A percentile compares a stretch with the other conserved stretches of the same genome.
Evolutionary conservation across 2,329 filamentous ascomycete genomes (phyloP).

Genomic region (Pleochaeta shiraiana): DNA sequence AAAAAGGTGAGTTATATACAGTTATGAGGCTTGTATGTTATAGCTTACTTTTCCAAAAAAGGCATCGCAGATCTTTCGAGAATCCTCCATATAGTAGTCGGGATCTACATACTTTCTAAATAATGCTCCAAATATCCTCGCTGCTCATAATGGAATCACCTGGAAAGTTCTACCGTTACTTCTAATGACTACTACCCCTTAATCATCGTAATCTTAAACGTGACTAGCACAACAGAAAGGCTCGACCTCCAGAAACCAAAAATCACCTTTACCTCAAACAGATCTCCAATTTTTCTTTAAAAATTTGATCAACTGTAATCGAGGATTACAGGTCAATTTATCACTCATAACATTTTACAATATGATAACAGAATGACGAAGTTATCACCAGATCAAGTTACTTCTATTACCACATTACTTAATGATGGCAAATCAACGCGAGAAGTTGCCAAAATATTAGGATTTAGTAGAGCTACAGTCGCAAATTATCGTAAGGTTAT

Average conservation of each 20-base stretch:
- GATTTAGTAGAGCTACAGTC: neutral
- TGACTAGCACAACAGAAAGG: too few relatives aligned
- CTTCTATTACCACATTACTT: neutral
- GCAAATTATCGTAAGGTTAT: neutral
- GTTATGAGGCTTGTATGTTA: too few relatives aligned
- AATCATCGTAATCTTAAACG: too few relatives aligned
- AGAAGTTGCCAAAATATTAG: neutral
- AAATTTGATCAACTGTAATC: constrained; percentile 3
- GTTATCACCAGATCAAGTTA: neutral
- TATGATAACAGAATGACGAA: neutral
- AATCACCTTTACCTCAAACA: neutral
- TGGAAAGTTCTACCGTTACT: too few relatives aligned
- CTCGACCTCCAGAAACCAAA: neutral
- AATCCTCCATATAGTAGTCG: too few relatives aligned
- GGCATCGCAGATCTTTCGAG: too few relatives aligned
- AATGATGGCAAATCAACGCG: neutral
- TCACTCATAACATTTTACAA: neutral
- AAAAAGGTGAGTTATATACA: too few relatives aligned
- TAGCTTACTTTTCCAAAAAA: too few relatives aligned
- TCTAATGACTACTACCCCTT: too few relatives aligned
- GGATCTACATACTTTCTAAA: too few relatives aligned
- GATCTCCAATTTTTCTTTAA: neutral
- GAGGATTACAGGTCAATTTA: neutral
- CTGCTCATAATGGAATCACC: too few relatives aligned
- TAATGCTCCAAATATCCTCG: too few relatives aligned